phyloP scores from a whole-genome alignment of 2,329 filamentous ascomycete genomes.

The Diaporthe australafricana region DNA sequence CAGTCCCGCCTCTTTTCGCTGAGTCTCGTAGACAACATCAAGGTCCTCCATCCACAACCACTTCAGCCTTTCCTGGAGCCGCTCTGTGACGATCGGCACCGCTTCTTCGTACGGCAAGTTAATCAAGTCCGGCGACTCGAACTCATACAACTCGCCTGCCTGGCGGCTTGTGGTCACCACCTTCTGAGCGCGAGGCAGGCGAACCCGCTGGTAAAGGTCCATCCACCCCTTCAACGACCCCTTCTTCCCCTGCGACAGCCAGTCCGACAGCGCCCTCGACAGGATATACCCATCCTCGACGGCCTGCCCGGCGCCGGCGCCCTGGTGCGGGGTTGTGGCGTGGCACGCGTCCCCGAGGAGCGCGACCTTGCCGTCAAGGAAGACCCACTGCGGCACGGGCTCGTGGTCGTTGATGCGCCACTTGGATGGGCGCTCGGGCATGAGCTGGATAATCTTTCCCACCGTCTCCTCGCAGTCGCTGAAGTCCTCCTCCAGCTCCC shows the following conservation, averaged over 20 bases:
- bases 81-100: conserved; percentile 46
- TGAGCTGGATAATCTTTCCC: conserved; percentile 35
- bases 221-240: conserved; percentile 39
- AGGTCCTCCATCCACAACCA: conserved; percentile 50
- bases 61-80: conserved; percentile 44
- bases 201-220: conserved; percentile 44
- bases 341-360: conserved; percentile 36
- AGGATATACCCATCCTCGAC: conserved; percentile 41
- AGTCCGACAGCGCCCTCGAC: conserved; percentile 33
- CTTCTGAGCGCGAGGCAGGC: conserved; percentile 47
- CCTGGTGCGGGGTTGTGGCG: conserved; percentile 38
- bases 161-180: conserved; percentile 46
- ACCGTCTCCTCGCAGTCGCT: conserved; percentile 38
- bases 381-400: conserved; percentile 40
- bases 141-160: conserved; percentile 45
- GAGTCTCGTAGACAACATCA: conserved; percentile 40
- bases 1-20: conserved; percentile 10
- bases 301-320: conserved; percentile 38
- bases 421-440: conserved; percentile 39
- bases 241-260: conserved; percentile 8
- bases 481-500: conserved; percentile 37
- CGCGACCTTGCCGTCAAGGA: conserved; percentile 33
- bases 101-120: conserved; percentile 50
- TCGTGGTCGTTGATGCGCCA: conserved; percentile 45
- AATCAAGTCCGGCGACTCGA: conserved; percentile 47